Evolutionary conservation across 306 rosid genomes (phyloP).

Genomic region (Dalbergia oliveri): DNA sequence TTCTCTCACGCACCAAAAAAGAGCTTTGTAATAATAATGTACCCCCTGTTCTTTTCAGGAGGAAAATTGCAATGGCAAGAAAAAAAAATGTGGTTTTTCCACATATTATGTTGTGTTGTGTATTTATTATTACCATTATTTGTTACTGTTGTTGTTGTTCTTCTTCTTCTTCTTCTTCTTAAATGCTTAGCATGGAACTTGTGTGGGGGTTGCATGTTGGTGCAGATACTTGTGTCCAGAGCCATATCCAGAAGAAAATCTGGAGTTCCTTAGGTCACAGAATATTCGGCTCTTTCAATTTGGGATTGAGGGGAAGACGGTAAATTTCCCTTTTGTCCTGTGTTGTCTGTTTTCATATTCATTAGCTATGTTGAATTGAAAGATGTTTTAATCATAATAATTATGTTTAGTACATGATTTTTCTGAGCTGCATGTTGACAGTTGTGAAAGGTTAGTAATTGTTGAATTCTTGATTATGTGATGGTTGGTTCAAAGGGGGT

Average conservation of each 20-base stretch:
- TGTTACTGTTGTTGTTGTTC: background rate
- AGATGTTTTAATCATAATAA: slow-evolving; percentile 2
- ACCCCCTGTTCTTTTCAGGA: background rate
- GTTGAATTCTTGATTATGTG: background rate
- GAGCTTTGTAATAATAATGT: background rate
- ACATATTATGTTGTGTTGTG: background rate
- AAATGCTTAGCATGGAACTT: background rate
- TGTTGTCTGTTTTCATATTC: background rate
- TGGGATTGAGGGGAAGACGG: slow-evolving; percentile 95
- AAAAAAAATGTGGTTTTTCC: background rate
- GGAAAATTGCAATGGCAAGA: background rate
- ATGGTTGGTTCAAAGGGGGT: background rate
- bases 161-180: background rate
- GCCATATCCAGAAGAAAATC: slow-evolving; percentile 84
- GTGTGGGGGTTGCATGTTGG: slow-evolving; percentile 23
- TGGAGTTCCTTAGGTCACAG: slow-evolving; percentile 73
- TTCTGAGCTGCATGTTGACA: background rate
- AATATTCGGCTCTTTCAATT: slow-evolving; percentile 83
- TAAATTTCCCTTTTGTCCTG: slow-evolving; percentile 35
- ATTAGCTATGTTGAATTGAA: background rate
- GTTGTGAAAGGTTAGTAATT: background rate
- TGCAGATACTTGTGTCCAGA: slow-evolving; percentile 94
- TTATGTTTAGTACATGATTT: background rate
- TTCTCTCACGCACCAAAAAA: background rate
- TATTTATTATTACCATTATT: too few species aligned